A percentile compares a stretch with the other conserved stretches of the same genome.
These are phyloP conservation scores for Mayamaea pseudoterrestris DNA, from an alignment of 108 stramenopile genomes.

Conservation along the genomic window DNA sequence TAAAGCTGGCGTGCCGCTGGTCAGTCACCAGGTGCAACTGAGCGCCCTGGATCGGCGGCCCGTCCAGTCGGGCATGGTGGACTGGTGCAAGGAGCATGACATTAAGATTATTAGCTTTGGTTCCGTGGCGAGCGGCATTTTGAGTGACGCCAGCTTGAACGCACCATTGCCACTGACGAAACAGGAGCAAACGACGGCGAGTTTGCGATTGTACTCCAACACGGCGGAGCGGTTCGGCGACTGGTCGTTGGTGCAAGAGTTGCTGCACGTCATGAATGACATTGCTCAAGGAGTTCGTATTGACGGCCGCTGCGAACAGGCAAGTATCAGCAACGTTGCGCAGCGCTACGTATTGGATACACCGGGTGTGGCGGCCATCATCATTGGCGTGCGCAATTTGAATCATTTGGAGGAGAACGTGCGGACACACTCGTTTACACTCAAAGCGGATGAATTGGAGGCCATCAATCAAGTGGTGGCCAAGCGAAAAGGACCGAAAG, in stretches of 20 bases:
- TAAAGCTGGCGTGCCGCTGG: slow-evolving; percentile 30
- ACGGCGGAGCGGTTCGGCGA: slow-evolving; percentile 32
- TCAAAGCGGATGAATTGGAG: slow-evolving; percentile 27
- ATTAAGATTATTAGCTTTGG: slow-evolving; percentile 36
- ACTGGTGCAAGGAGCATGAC: slow-evolving; percentile 32
- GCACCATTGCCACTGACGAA: slow-evolving; percentile 15
- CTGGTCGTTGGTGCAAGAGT: slow-evolving; percentile 40
- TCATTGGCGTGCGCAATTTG: slow-evolving; percentile 41
- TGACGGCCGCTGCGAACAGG: slow-evolving; percentile 25
- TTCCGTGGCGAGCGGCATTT: slow-evolving; percentile 39
- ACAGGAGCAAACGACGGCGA: slow-evolving; percentile 12
- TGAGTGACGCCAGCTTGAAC: slow-evolving; percentile 24
- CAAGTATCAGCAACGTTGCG: slow-evolving; percentile 32
- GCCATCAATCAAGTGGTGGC: slow-evolving; percentile 28
- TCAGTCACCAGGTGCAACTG: slow-evolving; percentile 40
- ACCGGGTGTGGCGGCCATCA: slow-evolving; percentile 21
- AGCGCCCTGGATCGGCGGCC: slow-evolving; percentile 35
- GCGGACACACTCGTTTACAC: slow-evolving; percentile 23
- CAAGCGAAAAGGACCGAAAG: slow-evolving; percentile 31
- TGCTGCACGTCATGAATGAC: slow-evolving; percentile 30
- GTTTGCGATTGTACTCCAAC: slow-evolving; percentile 36
- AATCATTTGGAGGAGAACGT: slow-evolving; percentile 36
- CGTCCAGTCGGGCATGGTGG: slow-evolving; percentile 34
- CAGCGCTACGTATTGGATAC: slow-evolving; percentile 49
- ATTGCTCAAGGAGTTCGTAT: slow-evolving; percentile 18